phyloP scores from a whole-genome alignment of 2,329 filamentous ascomycete species.

The Beauveria brongniartii region DNA sequence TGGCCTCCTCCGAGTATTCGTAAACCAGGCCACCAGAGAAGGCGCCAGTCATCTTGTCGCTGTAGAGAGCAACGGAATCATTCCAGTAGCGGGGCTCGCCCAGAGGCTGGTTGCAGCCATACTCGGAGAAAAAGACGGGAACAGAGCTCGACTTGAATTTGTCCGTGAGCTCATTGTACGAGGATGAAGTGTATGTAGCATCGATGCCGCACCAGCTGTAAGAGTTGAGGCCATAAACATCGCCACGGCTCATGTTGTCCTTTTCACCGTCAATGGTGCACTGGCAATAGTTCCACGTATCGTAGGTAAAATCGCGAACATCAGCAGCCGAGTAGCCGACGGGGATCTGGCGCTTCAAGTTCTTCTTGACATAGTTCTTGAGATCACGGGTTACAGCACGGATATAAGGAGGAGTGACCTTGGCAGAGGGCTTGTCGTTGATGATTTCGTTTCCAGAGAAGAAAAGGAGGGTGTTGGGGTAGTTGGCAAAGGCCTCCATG shows the following conservation, averaged over 20 bases:
- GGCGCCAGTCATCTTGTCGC: conserved; percentile 56
- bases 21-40: conserved; percentile 76
- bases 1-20: conserved; percentile 66
- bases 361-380: conserved; percentile 71
- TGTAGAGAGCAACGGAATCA: conserved; percentile 66
- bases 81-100: conserved; percentile 65
- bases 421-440: conserved; percentile 53
- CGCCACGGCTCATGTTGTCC: conserved; percentile 55
- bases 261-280: conserved; percentile 49
- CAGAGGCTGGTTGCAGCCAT: conserved; percentile 59
- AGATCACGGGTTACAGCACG: conserved; percentile 70
- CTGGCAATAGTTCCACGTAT: conserved; percentile 69
- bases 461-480: conserved; percentile 62
- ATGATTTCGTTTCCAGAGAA: conserved; percentile 77
- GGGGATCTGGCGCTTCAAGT: conserved; percentile 59
- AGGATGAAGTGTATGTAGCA: conserved; percentile 53
- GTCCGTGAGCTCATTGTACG: conserved; percentile 54
- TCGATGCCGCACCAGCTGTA: conserved; percentile 61
- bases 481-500: conserved; percentile 58
- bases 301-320: conserved; percentile 63
- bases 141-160: conserved; percentile 60
- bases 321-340: conserved; percentile 78
- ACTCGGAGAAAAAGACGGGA: conserved; percentile 77
- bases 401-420: conserved; percentile 59
- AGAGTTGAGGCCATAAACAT: conserved; percentile 69